Percentiles rank a stretch among this genome's conserved stretches.
These are phyloP conservation scores for Mycena maculata DNA, from an alignment of 768 basidiomycete species.

Conservation along the genomic window DNA sequence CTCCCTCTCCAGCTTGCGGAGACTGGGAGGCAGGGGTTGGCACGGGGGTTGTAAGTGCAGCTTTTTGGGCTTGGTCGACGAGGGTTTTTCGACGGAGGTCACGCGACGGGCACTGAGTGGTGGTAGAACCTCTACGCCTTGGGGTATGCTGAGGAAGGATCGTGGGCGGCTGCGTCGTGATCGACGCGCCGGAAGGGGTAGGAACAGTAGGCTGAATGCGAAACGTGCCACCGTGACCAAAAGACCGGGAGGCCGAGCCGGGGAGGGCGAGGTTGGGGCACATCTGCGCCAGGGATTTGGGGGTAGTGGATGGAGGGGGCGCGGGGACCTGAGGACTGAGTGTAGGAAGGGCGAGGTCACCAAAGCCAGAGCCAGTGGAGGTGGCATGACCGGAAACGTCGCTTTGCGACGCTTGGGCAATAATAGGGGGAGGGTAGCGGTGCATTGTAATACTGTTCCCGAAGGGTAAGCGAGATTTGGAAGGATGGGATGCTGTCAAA, in stretches of 20 bases:
- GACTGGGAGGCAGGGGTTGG: not conserved
- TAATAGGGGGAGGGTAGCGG: not conserved
- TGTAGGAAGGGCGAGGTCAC: not conserved
- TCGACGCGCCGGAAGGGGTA: not conserved
- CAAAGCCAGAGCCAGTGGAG: not conserved
- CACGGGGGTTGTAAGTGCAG: too few relatives aligned
- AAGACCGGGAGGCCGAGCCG: not conserved
- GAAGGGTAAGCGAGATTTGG: not conserved
- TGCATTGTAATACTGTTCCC: not conserved
- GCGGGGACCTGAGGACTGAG: not conserved
- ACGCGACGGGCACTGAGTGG: not conserved
- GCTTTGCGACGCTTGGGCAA: not conserved
- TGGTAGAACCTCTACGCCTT: not conserved
- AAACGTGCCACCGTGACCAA: not conserved
- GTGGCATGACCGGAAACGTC: not conserved
- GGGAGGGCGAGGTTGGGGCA: not conserved
- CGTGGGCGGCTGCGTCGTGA: not conserved
- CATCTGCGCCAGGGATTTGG: not conserved
- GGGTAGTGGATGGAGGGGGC: not conserved
- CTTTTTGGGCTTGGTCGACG: not conserved
- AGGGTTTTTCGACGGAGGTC: not conserved
- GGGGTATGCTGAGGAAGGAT: not conserved
- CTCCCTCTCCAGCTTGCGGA: not conserved
- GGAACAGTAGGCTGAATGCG: not conserved
- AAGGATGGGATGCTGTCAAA: constrained; percentile 8